phyloP scores from a whole-genome alignment of 208 protist species.

The Angomonas deanei region DNA sequence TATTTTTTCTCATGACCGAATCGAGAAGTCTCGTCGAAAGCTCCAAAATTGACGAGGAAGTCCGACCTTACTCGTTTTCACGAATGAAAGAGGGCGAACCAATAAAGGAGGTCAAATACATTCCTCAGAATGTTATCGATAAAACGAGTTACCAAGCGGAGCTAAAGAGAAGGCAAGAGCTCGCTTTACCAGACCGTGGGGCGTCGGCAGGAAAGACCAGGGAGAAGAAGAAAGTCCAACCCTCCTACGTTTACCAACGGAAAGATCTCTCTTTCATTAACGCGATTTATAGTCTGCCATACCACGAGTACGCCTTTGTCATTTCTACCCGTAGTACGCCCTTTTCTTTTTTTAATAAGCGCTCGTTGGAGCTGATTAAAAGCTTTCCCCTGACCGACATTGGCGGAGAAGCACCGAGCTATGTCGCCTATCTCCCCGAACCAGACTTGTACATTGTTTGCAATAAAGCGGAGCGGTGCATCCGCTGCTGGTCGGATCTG shows the following conservation, averaged over 20 bases:
- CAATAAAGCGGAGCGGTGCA: conserved; percentile 25
- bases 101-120: not conserved
- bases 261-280: conserved; percentile 34
- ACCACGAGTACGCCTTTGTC: conserved; percentile 49
- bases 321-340: conserved; percentile 35
- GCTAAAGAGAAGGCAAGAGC: not conserved
- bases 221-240: not conserved
- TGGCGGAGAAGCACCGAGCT: conserved; percentile 18
- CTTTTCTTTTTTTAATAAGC: conserved; percentile 47
- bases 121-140: not conserved
- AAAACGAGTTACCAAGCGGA: not conserved
- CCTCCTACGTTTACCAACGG: conserved; percentile 6
- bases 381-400: conserved; percentile 31
- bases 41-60: conserved; percentile 14
- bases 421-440: conserved; percentile 45
- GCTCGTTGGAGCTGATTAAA: conserved; percentile 35
- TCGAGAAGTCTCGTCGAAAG: conserved; percentile 9
- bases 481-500: conserved; percentile 44
- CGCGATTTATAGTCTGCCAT: conserved; percentile 37
- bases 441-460: conserved; percentile 60
- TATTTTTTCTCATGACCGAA: conserved; percentile 47
- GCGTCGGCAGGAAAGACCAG: no score
- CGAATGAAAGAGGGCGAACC: conserved; percentile 13
- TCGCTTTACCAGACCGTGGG: no score
- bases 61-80: conserved; percentile 42